Evolutionary conservation across 2,329 filamentous ascomycete genomes (phyloP), one percentile per base, ranked within the genome.

Genomic region (Xylaria sp.): DNA sequence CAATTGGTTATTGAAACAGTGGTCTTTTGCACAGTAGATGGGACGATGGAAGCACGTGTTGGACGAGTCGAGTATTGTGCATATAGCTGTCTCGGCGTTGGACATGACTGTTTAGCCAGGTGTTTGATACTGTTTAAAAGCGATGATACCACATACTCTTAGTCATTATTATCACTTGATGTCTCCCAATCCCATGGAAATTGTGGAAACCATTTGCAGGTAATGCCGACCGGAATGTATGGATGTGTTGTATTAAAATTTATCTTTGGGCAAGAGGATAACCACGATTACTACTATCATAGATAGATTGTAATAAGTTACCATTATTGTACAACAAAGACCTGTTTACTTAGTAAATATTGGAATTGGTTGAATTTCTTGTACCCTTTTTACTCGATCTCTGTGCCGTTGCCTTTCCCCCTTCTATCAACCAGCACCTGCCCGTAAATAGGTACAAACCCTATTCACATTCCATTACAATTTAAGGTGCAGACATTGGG

Each of bases 91-190:
- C 67, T 53, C 38, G 66, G 71, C 65, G 71, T 71, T 69, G 68
- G 71, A 67, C 70, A 69, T 63, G 66, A 66, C 61, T 65, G 67
- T 73, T 73, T 72, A 67, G 65, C 67, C 67, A 42, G 67, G 70
- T 67, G 59, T 68, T 69, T 63, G 66, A 67, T 75, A 74, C 67
- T 72, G 68, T 69, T 75, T 75, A 71, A 71, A 71, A 75, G 68
- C 74, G 72, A 77, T 76, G 75, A 77, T 77, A 75, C 73, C 75
- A 74, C 67, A 72, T 28, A 66, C 69, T 49, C 38, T 59, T 46
- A 11, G 40, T 46, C 20, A 67, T 68, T 65, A 58, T 61, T 71
- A 60, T 63, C 33, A 28, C 36, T 65, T 54, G 48, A 53, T 67
- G 44, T 51, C 10, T 58, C 36, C 40, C 15, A 40, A 36, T 33